Base-by-base conservation (phyloP, 306 rosid species). In the Carpinus viminea region DNA sequence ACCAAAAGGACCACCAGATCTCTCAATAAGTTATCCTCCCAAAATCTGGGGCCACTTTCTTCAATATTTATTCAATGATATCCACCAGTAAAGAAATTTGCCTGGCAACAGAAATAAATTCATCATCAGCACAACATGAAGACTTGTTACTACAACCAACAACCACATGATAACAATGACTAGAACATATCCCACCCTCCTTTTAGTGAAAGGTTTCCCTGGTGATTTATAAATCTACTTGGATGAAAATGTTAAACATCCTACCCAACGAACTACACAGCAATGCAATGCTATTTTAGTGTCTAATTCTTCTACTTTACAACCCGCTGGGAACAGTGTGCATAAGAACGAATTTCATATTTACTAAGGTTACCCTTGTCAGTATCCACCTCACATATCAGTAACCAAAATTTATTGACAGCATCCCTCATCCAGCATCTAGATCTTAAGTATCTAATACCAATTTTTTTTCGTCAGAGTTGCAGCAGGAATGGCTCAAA, bases 61-160 rank as follows among this genome's bases (percentile, higher is more conserved):
- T 76, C 80, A 83, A 83, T 88, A 83, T 88, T 73, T 75, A 81
- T 83, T 76, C 72, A 53, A 79, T 45, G 76, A 70, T 70, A 76
- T 78, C 81, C 85, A 72, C 71, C 78, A 75, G 79, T 45, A 68
- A 81, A 78, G 70, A 72, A 56, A 74, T 12, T 26, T 20, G 73
- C 87, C 92, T 88, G 52, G 85, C 62, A 80, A 57, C 53, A 79
- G 31, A 76, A 60, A 76, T 8, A 82, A 82, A 57, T 15, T 36
- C 48, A 50, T 75, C 26, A 55, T n/a, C 43, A 73, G 41, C 52
- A 48, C 60, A 68, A 53, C 21, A 71, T 20, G 68, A 70, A 78
- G 10, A 64, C 43, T 11, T 13, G 46, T 12, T n/a, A 20, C 0
- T 45, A 11, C 54, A 68, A 54, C 64, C 80, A 55, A 17, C 2